phyloP scores from a whole-genome alignment of 2,329 filamentous ascomycete genomes.

The Xylaria sp. region DNA sequence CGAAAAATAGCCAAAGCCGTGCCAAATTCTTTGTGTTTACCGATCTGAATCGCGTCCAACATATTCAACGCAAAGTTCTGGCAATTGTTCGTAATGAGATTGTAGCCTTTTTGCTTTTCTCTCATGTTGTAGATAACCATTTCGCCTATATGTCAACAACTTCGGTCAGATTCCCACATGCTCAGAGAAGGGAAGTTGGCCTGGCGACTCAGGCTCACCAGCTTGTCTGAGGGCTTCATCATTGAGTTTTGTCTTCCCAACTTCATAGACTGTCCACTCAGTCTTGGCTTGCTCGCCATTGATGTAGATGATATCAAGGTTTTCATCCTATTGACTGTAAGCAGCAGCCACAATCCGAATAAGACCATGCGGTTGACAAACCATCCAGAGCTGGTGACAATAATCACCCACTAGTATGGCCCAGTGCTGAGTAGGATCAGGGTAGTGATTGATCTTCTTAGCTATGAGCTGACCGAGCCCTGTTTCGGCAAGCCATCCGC shows the following conservation, averaged over 20 bases:
- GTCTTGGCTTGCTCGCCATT: constrained; percentile 28
- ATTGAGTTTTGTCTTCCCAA: constrained; percentile 39
- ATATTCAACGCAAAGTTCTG: constrained; percentile 41
- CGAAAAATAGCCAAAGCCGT: constrained; percentile 38
- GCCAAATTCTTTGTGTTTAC: constrained; percentile 37
- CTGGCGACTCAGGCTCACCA: constrained; percentile 28
- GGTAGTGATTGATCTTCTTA: constrained; percentile 37
- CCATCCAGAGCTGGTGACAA: constrained; percentile 42
- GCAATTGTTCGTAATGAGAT: constrained; percentile 41
- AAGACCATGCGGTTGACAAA: constrained; percentile 16
- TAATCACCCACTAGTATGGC: constrained; percentile 40
- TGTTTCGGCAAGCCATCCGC: constrained; percentile 36
- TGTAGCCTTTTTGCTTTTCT: constrained; percentile 38
- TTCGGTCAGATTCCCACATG: constrained; percentile 12
- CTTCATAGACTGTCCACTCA: constrained; percentile 38
- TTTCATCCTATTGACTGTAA: constrained; percentile 37
- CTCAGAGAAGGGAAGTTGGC: not conserved
- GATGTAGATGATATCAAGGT: constrained; percentile 39
- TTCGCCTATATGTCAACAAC: constrained; percentile 30
- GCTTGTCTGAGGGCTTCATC: constrained; percentile 39
- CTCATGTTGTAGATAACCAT: constrained; percentile 42
- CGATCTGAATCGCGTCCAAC: constrained; percentile 38
- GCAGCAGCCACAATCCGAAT: constrained; percentile 10
- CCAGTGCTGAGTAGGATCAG: constrained; percentile 41
- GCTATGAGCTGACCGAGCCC: constrained; percentile 36